phyloP scores from a whole-genome alignment of 225 moss, liverwort and hornwort genomes.

The Pseudoscleropodium purum region DNA sequence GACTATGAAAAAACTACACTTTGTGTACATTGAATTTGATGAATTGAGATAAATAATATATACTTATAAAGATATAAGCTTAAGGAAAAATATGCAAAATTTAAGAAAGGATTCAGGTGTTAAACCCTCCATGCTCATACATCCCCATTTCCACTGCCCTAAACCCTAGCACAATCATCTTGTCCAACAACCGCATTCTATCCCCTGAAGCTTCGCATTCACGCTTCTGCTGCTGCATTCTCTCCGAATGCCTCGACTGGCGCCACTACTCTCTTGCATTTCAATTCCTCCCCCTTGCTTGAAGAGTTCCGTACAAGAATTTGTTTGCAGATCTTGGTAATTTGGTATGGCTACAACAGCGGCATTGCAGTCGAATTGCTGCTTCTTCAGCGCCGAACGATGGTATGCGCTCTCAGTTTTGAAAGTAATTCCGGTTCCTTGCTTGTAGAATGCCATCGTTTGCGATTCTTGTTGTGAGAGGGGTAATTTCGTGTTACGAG shows the following conservation, averaged over 20 bases:
- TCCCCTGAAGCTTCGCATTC: background rate
- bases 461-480: background rate
- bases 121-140: background rate
- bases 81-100: background rate
- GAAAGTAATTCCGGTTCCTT: background rate
- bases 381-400: constrained; percentile 3
- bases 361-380: constrained; percentile 17
- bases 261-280: background rate
- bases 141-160: background rate
- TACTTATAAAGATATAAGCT: background rate
- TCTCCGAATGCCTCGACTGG: background rate
- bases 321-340: background rate
- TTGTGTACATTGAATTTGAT: background rate
- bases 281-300: background rate
- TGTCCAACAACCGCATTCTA: background rate
- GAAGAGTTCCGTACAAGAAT: background rate
- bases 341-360: constrained; percentile 25
- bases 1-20: background rate
- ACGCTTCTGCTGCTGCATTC: background rate
- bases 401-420: background rate
- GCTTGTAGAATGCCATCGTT: background rate
- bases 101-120: background rate
- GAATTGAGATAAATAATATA: too few relatives aligned
- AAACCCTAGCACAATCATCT: background rate
- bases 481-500: background rate